Conservation (phyloP, 176 grass and related monocot genomes). For the Avena sativa region DNA sequence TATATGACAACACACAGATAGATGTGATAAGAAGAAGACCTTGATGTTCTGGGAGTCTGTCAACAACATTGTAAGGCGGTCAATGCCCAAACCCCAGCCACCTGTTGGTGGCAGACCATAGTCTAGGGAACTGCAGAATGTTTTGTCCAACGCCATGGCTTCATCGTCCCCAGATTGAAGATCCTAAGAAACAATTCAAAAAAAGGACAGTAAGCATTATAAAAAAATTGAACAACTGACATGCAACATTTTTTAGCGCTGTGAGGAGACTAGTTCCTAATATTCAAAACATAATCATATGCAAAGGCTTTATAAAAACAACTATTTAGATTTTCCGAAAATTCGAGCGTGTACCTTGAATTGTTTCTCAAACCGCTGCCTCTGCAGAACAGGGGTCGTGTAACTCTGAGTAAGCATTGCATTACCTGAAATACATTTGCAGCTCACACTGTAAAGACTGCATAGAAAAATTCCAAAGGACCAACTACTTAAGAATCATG, state of each 20-base stretch:
- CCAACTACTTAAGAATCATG: conserved; percentile 9
- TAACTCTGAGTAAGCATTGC: conserved; percentile 90
- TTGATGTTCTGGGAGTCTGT: conserved; percentile 98
- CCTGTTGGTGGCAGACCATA: conserved; percentile 92
- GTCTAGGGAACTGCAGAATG: conserved; percentile 85
- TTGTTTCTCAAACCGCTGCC: conserved; percentile 83
- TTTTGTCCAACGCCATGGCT: conserved; percentile 95
- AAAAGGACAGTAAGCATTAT: neutral
- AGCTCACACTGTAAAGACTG: conserved; percentile 39
- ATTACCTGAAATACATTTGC: conserved; percentile 59
- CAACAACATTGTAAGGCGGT: conserved; percentile 85
- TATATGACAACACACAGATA: neutral
- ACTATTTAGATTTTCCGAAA: neutral
- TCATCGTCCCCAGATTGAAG: conserved; percentile 98
- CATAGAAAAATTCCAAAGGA: conserved; percentile 29
- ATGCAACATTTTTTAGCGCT: too few relatives aligned
- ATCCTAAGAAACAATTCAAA: conserved; percentile 58
- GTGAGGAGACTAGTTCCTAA: too few relatives aligned
- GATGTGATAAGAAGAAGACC: conserved; percentile 36
- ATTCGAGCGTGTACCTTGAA: conserved; percentile 65
- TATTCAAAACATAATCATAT: too few relatives aligned
- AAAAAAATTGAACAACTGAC: neutral
- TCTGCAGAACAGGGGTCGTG: conserved; percentile 83
- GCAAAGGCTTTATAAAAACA: too few relatives aligned
- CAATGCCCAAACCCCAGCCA: conserved; percentile 94